Evolutionary conservation across 371 early-diverging fungal species (phyloP), one percentile per base, ranked within the genome.

Genomic region (Dichotomocladium elegans): DNA sequence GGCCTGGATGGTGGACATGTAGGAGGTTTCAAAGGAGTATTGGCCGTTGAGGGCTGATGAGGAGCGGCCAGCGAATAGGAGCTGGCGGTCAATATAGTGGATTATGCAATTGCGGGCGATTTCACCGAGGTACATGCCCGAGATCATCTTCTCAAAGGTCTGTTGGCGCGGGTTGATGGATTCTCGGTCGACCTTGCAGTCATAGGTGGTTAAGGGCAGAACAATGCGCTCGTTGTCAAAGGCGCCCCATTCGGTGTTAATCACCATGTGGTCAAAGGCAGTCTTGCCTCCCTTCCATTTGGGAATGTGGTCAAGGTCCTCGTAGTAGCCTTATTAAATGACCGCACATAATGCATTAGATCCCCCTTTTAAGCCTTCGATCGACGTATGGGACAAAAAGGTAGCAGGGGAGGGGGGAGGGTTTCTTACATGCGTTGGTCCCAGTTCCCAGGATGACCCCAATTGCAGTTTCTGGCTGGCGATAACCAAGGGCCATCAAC

Each of bases 361-460:
- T n/a, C n/a, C n/a, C n/a, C n/a, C n/a, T n/a, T n/a, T n/a, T n/a
- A n/a, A n/a, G n/a, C n/a, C n/a, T n/a, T n/a, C n/a, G n/a, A n/a
- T n/a, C n/a, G n/a, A n/a, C n/a, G 29, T 26, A 4, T 26, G 30
- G 17, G 12, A 46, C 6, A 37, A 41, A 26, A 35, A 35, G 5
- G 9, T n/a, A n/a, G 17, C n/a, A n/a, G n/a, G n/a, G n/a, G n/a
- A n/a, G n/a, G n/a, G n/a, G n/a, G n/a, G n/a, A n/a, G n/a, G n/a
- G n/a, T n/a, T n/a, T 11, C 61, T 47, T 55, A 61, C 63, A 53
- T 27, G 93, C 95, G 61, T 98, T 98, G 57, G 93, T 89, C 29
- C 99, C 99, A 11, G 99, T 99, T 47, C 99, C 99, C 31, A 96
- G 79, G 56, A 96, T 95, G 24, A 95, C 90, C 57, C 95, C 96